Percentiles rank a stretch among this genome's conserved stretches.
phyloP scores from a whole-genome alignment of 2,329 filamentous ascomycete genomes.

The Colletotrichum aenigma region DNA sequence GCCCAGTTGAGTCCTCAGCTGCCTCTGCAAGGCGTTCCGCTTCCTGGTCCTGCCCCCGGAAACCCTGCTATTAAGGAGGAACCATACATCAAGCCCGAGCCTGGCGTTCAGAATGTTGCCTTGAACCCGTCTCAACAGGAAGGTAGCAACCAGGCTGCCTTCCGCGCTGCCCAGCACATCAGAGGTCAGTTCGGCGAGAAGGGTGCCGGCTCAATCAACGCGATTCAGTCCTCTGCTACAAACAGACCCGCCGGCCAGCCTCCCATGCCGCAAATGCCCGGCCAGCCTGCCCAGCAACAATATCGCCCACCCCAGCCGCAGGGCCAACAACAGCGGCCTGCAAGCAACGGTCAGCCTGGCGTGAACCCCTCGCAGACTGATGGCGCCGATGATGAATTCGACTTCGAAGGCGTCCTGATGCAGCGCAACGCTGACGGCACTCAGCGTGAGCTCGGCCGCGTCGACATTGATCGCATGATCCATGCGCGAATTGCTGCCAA shows the following conservation, averaged over 20 bases:
- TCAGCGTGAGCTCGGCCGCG: conserved; percentile 58
- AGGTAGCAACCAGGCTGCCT: conserved; percentile 46
- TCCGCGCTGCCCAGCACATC: conserved; percentile 61
- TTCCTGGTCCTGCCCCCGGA: conserved; percentile 33
- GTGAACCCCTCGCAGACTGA: conserved; percentile 64
- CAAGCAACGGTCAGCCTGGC: conserved; percentile 26
- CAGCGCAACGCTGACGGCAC: conserved; percentile 59
- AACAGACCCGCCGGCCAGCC: conserved; percentile 31
- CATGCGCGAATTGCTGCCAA: conserved; percentile 70
- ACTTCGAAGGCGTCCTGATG: conserved; percentile 64
- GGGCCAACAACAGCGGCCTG: conserved; percentile 32
- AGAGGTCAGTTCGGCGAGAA: conserved; percentile 65
- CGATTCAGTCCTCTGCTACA: conserved; percentile 53
- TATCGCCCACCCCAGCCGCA: conserved; percentile 27
- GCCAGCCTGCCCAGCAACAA: conserved; percentile 28
- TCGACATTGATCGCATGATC: conserved; percentile 72
- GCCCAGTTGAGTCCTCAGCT: conserved; percentile 38
- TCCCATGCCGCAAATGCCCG: conserved; percentile 30
- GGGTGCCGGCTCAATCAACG: conserved; percentile 70
- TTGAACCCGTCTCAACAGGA: conserved; percentile 27
- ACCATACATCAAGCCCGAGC: conserved; percentile 52
- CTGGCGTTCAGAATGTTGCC: conserved; percentile 34
- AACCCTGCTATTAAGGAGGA: conserved; percentile 47
- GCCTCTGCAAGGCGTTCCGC: conserved; percentile 31
- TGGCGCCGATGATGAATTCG: conserved; percentile 66